Base-by-base conservation (phyloP, 768 basidiomycete species). In the Rickenella mellea region DNA sequence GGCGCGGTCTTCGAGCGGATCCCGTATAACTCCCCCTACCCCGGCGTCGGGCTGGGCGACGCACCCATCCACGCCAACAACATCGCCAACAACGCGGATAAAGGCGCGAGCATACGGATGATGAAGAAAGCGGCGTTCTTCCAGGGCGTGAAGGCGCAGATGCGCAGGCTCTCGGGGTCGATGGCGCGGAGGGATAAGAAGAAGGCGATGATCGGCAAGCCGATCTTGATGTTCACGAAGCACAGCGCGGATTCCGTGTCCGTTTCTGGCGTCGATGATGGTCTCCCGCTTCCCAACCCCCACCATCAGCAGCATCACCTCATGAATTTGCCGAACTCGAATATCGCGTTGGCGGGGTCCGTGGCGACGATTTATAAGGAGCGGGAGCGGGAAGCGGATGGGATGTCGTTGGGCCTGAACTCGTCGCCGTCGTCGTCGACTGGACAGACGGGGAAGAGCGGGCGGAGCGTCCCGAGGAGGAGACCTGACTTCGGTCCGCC, bases 401-500 rank as follows among this genome's bases (percentile, higher is more conserved):
- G 33, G 24, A 17, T 36, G 4, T 36, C 33, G 19, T 22, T 36
- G 19, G 33, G 33, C 33, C 24, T 36, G 19, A 17, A 22, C 7
- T 19, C 19, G 19, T 19, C 19, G 11, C 33, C 33, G 7, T 36
- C 33, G 11, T 36, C 33, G 33, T 19, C 19, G 19, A 22, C 33
- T 10, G 33, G 33, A 17, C n/a, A n/a, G n/a, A n/a, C n/a, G n/a
- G n/a, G n/a, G 27, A 81, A 78, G 1, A 79, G 66, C 17, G 72
- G 69, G 17, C 68, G 73, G 39, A 84, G 82, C 5, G 77, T 82
- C 42, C 83, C 82, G 20, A 69, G 74, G 30, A 66, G 80, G 38
- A 68, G 83, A 46, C 69, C 78, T 0, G 83, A 85, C 59, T 85
- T 85, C 53, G 76, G 66, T 8, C 73, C 74, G n/a, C 74, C 78